phyloP scores from a whole-genome alignment of 2,329 filamentous ascomycete genomes.

The Ambrosiella beaveri region DNA sequence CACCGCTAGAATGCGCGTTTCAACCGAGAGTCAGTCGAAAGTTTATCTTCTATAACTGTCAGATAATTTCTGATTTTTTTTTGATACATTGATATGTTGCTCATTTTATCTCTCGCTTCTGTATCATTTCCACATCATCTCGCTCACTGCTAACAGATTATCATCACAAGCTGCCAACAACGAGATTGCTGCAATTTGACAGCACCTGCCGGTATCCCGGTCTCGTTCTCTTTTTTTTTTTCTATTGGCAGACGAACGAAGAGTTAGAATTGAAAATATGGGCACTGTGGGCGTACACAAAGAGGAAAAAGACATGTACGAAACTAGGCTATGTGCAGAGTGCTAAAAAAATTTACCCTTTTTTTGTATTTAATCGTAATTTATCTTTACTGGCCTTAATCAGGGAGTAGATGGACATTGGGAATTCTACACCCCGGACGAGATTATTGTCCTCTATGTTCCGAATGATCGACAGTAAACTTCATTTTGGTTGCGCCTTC shows the following conservation, averaged over 20 bases:
- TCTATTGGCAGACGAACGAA: not conserved
- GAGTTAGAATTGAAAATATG: not conserved
- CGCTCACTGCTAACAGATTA: not conserved
- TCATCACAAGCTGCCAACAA: not conserved
- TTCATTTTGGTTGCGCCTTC: not conserved
- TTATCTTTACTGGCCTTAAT: not conserved
- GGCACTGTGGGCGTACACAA: not conserved
- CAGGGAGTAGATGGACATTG: no score
- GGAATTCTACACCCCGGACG: no score
- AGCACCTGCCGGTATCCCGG: not conserved
- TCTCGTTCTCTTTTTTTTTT: not conserved
- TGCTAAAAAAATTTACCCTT: not conserved
- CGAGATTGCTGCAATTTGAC: constrained; percentile 1
- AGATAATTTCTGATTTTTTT: not conserved
- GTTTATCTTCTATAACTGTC: not conserved
- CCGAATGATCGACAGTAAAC: not conserved
- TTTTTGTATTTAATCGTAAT: not conserved
- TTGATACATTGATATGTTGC: not conserved
- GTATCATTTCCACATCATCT: not conserved
- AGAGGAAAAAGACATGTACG: not conserved
- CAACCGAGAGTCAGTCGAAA: no score
- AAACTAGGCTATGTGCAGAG: not conserved
- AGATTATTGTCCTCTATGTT: not conserved
- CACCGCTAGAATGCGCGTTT: not conserved
- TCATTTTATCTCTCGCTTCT: not conserved